Evolutionary conservation across 495 filamentous ascomycete genomes (phyloP), one percentile per base, ranked within the genome.

Genomic region (Aspergillus nidulans): DNA sequence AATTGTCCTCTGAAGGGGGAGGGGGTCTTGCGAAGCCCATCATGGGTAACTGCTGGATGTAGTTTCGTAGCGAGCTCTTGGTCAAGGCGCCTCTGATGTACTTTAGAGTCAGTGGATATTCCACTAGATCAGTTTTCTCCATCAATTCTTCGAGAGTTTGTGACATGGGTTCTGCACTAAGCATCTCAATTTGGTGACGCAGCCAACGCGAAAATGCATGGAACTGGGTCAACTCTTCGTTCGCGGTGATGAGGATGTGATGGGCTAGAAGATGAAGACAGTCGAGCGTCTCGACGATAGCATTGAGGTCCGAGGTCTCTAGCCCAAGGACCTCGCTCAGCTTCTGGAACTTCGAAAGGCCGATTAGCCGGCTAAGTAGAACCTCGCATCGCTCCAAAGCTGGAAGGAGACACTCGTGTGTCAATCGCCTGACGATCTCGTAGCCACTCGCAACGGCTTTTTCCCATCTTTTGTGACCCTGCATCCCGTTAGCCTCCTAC

Each of bases 391-490:
- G 80, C 57, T 96, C 90, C 9, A 97, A 69, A 0, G 91, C 91
- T 1, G 92, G 92, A 6, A 97, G 76, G 36, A 97, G 82, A 65
- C 89, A 89, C 63, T 96, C 85, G 63, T 96, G 92, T 0, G 88
- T 81, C 23, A 96, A 73, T 44, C 83, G 78, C 19, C 89, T 83
- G 9, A 98, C 81, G 50, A 81, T 87, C 49, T 89, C 83, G 23
- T 95, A 87, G 4, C 90, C 91, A 28, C 76, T 79, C 2, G 81
- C 77, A 18, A 94, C 85, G 16, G 89, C 86, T 63, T 94, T 92
- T 46, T 97, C 91, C 94, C 94, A 98, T 52, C 94, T 81, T 69
- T 96, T 97, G 62, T 96, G 89, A 3, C 91, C 91, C 90, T 95
- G 54, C 19, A 52, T 5, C 10, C n/a, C 28, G 44, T 71, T 50